phyloP scores from a whole-genome alignment of 2,329 filamentous ascomycete genomes.

The Penicillium crustosum region DNA sequence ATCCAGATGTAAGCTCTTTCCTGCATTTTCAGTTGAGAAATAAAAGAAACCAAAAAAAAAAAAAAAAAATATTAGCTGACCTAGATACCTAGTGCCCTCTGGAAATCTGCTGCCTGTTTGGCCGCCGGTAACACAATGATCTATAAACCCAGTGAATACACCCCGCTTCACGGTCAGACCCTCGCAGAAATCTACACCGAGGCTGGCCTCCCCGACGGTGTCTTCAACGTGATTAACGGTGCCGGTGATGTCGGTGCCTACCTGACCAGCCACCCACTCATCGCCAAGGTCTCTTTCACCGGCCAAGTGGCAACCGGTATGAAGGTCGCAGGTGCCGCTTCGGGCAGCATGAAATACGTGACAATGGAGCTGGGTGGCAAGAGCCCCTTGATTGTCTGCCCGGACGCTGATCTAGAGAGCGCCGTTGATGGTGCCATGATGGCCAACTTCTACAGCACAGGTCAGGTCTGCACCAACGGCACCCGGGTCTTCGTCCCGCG shows the following conservation, averaged over 20 bases:
- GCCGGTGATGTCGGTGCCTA: slow-evolving; percentile 74
- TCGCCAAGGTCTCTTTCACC: slow-evolving; percentile 87
- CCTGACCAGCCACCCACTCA: slow-evolving; percentile 67
- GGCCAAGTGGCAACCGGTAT: slow-evolving; percentile 80
- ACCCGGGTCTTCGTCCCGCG: slow-evolving; percentile 80
- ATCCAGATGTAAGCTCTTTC: slow-evolving; percentile 65
- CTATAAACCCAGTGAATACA: slow-evolving; percentile 87
- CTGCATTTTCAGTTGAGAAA: not conserved
- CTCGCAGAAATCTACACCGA: slow-evolving; percentile 75
- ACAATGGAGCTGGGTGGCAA: slow-evolving; percentile 93
- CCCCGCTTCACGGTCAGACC: slow-evolving; percentile 74
- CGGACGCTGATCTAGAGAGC: slow-evolving; percentile 72
- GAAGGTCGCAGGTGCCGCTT: slow-evolving; percentile 75
- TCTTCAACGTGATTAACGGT: slow-evolving; percentile 85
- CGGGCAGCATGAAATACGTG: slow-evolving; percentile 80
- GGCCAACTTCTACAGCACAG: slow-evolving; percentile 88
- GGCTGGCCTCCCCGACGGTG: slow-evolving; percentile 75
- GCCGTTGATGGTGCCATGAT: slow-evolving; percentile 92
- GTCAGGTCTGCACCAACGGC: slow-evolving; percentile 91
- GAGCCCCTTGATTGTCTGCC: slow-evolving; percentile 75
- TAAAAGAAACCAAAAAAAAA: no score
- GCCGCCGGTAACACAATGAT: slow-evolving; percentile 88
- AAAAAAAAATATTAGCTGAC: slow-evolving; percentile 5
- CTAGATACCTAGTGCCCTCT: slow-evolving; percentile 58
- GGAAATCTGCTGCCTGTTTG: slow-evolving; percentile 84